phyloP scores from a whole-genome alignment of 305 asterid genomes.

The Rubia occidens region DNA sequence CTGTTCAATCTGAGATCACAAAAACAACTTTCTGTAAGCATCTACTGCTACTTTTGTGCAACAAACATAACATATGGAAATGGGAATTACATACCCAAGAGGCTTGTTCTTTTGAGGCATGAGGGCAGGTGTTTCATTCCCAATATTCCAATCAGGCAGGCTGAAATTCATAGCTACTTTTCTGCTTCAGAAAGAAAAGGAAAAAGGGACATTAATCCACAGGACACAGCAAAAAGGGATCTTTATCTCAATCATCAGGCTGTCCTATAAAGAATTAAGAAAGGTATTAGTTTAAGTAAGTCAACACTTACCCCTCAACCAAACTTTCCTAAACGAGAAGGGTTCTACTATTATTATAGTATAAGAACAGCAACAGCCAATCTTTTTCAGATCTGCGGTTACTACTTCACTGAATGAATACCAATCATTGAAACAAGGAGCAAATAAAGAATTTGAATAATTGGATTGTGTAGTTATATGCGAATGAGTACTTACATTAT shows the following conservation, averaged over 20 bases:
- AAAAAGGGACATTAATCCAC: background rate
- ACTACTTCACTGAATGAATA: background rate
- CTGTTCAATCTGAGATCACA: conserved; percentile 26
- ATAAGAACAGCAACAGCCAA: background rate
- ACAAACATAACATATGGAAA: background rate
- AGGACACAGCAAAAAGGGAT: background rate
- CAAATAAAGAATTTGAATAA: background rate
- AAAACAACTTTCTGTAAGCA: background rate
- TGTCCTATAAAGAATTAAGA: background rate
- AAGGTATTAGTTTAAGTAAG: background rate
- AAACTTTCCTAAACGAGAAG: conserved; percentile 14
- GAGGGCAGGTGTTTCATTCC: conserved; percentile 31
- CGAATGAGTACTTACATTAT: background rate
- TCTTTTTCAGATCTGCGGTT: background rate
- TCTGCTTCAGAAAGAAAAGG: background rate
- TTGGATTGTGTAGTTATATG: background rate
- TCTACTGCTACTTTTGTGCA: background rate
- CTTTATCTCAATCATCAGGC: background rate
- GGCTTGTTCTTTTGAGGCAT: conserved; percentile 33
- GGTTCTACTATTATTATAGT: background rate
- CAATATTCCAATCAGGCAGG: conserved; percentile 54
- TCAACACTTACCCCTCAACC: background rate
- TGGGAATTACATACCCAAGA: conserved; percentile 31
- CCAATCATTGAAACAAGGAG: background rate
- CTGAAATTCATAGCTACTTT: conserved; percentile 45